Evolutionary conservation across 2,329 filamentous ascomycete genomes (phyloP), one percentile per base, ranked within the genome.

Genomic region (Phoma herbarum): DNA sequence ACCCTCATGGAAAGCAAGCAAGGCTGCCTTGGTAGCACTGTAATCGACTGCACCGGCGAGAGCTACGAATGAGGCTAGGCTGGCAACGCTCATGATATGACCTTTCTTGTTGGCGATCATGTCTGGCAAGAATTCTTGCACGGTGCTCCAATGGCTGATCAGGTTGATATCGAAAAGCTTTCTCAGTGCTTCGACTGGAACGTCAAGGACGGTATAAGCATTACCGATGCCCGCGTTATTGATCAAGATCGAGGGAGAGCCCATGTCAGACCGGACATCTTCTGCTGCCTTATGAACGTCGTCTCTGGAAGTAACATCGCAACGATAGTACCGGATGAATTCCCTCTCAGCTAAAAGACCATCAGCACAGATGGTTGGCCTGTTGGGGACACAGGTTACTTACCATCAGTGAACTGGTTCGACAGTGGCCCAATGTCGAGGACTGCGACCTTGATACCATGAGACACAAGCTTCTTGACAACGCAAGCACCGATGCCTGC

Each of bases 201-300:
- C 66, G 12, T 77, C 70, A 10, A 77, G 66, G 46, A 77, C 72
- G 6, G 59, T 73, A 52, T 66, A 68, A 22, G 67, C 70, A 52
- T 73, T 75, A 8, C 73, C 75, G 45, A 77, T 74, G 29, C 75
- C 75, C 2, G 75, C 75, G 57, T 77, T 77, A 60, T 77, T 77
- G 57, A 77, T 66, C 31, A 77, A 50, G 16, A 77, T 73, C 8
- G 73, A 74, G 4, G 75, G 73, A 22, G 62, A 56, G 14, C 74
- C 75, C 22, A 70, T 50, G 41, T 73, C 68, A 46, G 71, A 71
- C 55, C 75, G 74, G n/a, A 77, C 62, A 26, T 67, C 68, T 53
- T 76, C 62, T 18, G 67, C 74, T 25, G 70, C 68, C 26, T 59
- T 55, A 39, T 64, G 70, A 18, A 77, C 67, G 25, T 65, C 67